Percentiles rank a stretch among this genome's conserved stretches.
These are phyloP conservation scores for Spencermartinsiella ligniputridi DNA, from an alignment of 1,139 yeast species.

Conservation along the genomic window DNA sequence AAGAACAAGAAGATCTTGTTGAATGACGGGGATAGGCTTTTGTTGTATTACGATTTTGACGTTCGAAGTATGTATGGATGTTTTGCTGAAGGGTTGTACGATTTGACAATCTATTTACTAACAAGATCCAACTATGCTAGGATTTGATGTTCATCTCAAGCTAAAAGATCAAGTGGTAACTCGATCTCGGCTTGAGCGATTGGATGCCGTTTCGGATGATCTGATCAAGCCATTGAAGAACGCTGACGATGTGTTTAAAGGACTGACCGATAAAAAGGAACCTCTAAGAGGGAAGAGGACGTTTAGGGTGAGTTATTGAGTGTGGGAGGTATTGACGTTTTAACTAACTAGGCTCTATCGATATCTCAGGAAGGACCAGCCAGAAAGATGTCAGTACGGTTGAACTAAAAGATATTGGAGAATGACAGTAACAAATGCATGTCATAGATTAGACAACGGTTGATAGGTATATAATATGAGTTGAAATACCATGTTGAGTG, in stretches of 20 bases:
- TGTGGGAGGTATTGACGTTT: no score
- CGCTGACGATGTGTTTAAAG: neutral
- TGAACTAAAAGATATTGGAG: no score
- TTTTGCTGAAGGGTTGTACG: neutral
- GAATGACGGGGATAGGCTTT: constrained; percentile 60
- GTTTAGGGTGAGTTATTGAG: neutral
- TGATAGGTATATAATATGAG: no score
- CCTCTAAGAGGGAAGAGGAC: neutral
- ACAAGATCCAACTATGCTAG: neutral
- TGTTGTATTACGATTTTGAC: constrained; percentile 56
- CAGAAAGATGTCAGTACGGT: neutral
- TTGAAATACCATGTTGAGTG: no score
- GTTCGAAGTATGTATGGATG: constrained; percentile 1
- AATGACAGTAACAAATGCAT: no score
- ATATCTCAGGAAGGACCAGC: constrained; percentile 1
- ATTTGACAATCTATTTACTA: neutral
- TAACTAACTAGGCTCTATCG: neutral
- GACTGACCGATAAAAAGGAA: neutral
- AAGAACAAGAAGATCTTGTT: constrained; percentile 59
- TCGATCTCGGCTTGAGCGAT: neutral
- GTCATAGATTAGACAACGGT: no score
- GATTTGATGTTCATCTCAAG: constrained; percentile 1
- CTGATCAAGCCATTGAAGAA: neutral
- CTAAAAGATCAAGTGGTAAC: neutral
- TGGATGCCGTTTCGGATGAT: neutral